Conservation (phyloP, 1,284 basidiomycete species). For the Boletellus sp. region DNA sequence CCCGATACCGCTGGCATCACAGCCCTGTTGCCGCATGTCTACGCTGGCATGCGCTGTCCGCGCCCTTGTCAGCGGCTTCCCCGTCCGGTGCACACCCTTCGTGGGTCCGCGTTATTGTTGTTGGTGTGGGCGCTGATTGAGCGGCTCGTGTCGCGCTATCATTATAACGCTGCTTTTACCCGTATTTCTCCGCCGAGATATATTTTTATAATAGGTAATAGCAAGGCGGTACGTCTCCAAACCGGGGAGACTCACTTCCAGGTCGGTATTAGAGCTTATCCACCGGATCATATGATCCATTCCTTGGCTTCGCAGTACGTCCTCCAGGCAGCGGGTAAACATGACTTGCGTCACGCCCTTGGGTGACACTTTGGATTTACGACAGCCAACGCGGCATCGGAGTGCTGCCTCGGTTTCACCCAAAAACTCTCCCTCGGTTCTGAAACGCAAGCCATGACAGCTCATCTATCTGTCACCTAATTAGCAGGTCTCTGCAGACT, state of each 20-base stretch:
- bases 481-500: neutral
- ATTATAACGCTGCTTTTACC: conserved; percentile 3
- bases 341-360: neutral
- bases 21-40: conserved; percentile 25
- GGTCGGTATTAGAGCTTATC: conserved; percentile 11
- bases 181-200: conserved; percentile 3
- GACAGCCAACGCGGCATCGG: neutral
- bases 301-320: neutral
- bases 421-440: neutral
- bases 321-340: neutral
- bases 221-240: conserved; percentile 15
- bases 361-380: neutral
- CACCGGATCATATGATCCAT: conserved; percentile 8
- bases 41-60: conserved; percentile 19
- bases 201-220: conserved; percentile 14
- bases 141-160: neutral
- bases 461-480: conserved; percentile 2
- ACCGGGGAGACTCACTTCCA: conserved; percentile 10
- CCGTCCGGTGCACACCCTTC: conserved; percentile 1
- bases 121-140: neutral
- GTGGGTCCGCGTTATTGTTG: neutral
- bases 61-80: conserved; percentile 5
- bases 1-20: conserved; percentile 14
- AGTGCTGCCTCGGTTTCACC: no score
- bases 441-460: conserved; percentile 16